A percentile compares a stretch with the other conserved stretches of the same genome.
Conservation (phyloP, 768 basidiomycete species). For the Auricularia sp. region DNA sequence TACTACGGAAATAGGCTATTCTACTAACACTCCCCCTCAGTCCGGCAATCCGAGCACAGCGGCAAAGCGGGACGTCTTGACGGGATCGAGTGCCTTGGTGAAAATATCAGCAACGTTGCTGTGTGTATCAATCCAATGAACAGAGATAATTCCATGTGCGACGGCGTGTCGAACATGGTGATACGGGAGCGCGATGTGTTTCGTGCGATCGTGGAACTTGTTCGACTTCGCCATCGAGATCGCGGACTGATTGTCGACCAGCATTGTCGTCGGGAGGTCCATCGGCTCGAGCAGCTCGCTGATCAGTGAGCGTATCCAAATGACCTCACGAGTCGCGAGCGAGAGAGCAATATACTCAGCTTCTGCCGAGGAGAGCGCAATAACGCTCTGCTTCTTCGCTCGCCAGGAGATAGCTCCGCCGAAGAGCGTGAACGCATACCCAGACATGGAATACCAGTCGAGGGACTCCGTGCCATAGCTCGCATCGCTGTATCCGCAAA, state of each 20-base stretch:
- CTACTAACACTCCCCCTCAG: too few species aligned
- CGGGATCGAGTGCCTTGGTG: too few species aligned
- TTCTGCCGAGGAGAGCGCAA: constrained; percentile 18
- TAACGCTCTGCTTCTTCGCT: constrained; percentile 17
- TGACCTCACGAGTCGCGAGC: constrained; percentile 9
- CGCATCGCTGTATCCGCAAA: constrained; percentile 16
- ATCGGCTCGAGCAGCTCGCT: not conserved
- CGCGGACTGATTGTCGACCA: constrained; percentile 8
- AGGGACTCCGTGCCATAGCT: constrained; percentile 21
- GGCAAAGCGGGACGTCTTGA: too few species aligned
- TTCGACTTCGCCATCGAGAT: constrained; percentile 13
- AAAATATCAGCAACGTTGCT: too few species aligned
- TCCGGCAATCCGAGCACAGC: too few species aligned
- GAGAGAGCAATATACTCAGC: constrained; percentile 21
- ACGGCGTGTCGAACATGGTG: constrained; percentile 14
- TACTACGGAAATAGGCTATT: too few species aligned
- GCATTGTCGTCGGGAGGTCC: constrained; percentile 2
- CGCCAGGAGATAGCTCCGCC: constrained; percentile 17
- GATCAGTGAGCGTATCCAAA: constrained; percentile 7
- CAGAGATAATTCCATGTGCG: constrained; percentile 5
- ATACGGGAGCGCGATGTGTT: constrained; percentile 20
- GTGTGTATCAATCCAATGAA: constrained; percentile 10
- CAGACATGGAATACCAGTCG: constrained; percentile 23
- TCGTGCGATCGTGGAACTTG: constrained; percentile 14
- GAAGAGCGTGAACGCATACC: constrained; percentile 21